These are phyloP conservation scores for Lathyrus tuberosus DNA, from an alignment of 306 rosid species.

Conservation along the genomic window DNA sequence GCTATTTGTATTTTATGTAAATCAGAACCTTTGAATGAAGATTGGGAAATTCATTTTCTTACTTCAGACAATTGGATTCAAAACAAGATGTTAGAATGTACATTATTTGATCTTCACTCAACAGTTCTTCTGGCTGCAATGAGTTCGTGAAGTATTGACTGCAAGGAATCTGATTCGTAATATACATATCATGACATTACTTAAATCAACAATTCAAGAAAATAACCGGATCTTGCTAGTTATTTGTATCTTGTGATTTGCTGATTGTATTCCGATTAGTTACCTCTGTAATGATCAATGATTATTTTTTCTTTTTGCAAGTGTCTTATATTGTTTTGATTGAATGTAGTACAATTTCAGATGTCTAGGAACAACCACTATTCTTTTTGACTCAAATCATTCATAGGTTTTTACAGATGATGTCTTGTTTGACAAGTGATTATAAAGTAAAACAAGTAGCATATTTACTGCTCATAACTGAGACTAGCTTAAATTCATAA, in stretches of 20 bases:
- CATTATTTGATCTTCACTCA: neutral
- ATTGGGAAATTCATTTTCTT: neutral
- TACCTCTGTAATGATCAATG: constrained; percentile 17
- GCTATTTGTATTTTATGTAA: neutral
- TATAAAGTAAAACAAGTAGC: constrained; percentile 7
- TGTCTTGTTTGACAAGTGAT: constrained; percentile 24
- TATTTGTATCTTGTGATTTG: neutral
- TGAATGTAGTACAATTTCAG: neutral
- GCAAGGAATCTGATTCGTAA: neutral
- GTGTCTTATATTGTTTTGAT: no score
- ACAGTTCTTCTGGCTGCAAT: neutral
- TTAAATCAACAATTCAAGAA: neutral
- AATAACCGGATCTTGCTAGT: neutral
- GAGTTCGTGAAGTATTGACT: neutral
- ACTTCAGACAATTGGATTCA: neutral
- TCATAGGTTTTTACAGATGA: constrained; percentile 6
- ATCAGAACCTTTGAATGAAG: neutral
- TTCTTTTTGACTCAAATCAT: constrained; percentile 1
- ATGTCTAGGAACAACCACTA: neutral
- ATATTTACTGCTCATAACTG: constrained; percentile 22
- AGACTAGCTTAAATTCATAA: constrained; percentile 11
- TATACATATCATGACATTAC: neutral
- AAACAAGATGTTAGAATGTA: neutral
- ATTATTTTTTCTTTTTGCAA: neutral
- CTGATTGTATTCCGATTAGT: constrained; percentile 1